Evolutionary conservation across 1,139 yeast genomes (phyloP).

Genomic region (Kazachstania sp.): DNA sequence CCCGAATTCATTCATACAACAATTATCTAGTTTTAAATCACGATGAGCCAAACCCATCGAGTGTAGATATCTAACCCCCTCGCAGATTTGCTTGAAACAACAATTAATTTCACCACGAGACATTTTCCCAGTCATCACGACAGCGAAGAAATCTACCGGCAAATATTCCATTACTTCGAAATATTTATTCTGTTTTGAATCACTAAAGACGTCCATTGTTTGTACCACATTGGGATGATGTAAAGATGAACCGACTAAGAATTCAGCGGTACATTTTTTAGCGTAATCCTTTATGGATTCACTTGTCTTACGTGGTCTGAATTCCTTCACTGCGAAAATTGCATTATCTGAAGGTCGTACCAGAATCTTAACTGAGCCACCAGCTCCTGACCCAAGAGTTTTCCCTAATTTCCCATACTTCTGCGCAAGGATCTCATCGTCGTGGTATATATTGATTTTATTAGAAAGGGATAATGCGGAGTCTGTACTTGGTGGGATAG

Average conservation of each 20-base stretch:
- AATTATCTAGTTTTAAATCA: constrained; percentile 87
- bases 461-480: constrained; percentile 27
- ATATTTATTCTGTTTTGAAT: constrained; percentile 69
- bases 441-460: constrained; percentile 35
- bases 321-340: constrained; percentile 92
- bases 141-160: constrained; percentile 90
- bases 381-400: constrained; percentile 92
- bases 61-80: constrained; percentile 79
- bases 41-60: constrained; percentile 87
- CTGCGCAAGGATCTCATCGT: constrained; percentile 55
- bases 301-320: constrained; percentile 71
- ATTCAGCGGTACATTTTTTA: constrained; percentile 92
- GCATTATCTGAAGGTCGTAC: constrained; percentile 70
- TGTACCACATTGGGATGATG: constrained; percentile 94
- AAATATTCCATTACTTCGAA: constrained; percentile 97
- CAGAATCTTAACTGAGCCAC: constrained; percentile 84
- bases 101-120: constrained; percentile 75
- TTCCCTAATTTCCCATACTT: constrained; percentile 87
- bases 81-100: constrained; percentile 74
- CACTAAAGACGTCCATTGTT: constrained; percentile 66
- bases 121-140: constrained; percentile 95
- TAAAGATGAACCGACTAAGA: constrained; percentile 88
- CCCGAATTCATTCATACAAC: constrained; percentile 81
- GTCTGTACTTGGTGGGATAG: constrained; percentile 30
- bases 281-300: constrained; percentile 84